These are phyloP conservation scores for Suhomyces tanzawaensis DNA, from an alignment of 805 yeast species.

Conservation along the genomic window DNA sequence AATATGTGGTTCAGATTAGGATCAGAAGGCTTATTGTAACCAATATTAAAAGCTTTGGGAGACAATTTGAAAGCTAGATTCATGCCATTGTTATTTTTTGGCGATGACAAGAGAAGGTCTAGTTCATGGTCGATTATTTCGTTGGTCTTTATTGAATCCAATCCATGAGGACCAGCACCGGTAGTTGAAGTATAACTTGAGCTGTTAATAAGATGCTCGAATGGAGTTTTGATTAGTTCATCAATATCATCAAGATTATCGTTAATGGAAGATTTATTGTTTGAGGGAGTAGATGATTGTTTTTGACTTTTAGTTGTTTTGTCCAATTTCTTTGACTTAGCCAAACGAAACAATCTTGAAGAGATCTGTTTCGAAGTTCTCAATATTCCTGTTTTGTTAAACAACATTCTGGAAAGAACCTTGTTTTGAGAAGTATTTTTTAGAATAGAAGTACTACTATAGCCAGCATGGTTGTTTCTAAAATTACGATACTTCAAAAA, in stretches of 20 bases:
- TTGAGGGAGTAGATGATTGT: not conserved
- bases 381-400: constrained; percentile 32
- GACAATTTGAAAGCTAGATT: constrained; percentile 1
- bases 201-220: constrained; percentile 21
- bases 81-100: constrained; percentile 12
- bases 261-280: constrained; percentile 8
- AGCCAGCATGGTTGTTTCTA: constrained; percentile 21
- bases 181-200: not conserved
- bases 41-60: constrained; percentile 7
- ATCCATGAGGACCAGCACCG: not conserved
- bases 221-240: constrained; percentile 28
- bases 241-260: constrained; percentile 22
- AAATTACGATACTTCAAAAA: constrained; percentile 34
- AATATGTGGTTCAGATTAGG: constrained; percentile 6
- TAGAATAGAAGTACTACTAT: constrained; percentile 20
- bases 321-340: constrained; percentile 22
- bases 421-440: constrained; percentile 38
- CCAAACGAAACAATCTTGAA: constrained; percentile 28
- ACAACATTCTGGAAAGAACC: constrained; percentile 39
- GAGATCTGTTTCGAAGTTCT: constrained; percentile 38
- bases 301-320: constrained; percentile 11
- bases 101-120: constrained; percentile 28
- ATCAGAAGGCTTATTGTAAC: constrained; percentile 1
- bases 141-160: constrained; percentile 22
- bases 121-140: constrained; percentile 31